Evolutionary conservation across 192 early-diverging fungal genomes (phyloP).

Genomic region (Coemansia sp.): DNA sequence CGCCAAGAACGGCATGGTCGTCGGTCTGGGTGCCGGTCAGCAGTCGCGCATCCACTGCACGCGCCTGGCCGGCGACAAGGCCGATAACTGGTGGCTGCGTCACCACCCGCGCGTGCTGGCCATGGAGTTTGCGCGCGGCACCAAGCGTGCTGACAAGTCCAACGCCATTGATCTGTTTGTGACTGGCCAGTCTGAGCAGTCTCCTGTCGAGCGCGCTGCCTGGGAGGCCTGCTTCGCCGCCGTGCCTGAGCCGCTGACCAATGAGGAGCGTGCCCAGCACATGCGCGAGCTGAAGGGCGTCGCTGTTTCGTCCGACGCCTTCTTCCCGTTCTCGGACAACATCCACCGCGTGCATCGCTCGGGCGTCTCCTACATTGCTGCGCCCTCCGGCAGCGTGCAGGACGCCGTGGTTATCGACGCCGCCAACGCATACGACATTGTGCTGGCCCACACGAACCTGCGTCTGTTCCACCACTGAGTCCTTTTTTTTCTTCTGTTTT

Average conservation of each 20-base stretch:
- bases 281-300: conserved; percentile 69
- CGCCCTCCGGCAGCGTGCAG: conserved; percentile 88
- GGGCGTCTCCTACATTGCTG: conserved; percentile 88
- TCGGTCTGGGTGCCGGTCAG: conserved; percentile 97
- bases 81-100: conserved; percentile 98
- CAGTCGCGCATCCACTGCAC: conserved; percentile 99
- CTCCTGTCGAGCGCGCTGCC: conserved; percentile 56
- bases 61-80: conserved; percentile 98
- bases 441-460: conserved; percentile 80
- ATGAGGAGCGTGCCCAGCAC: conserved; percentile 75
- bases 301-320: conserved; percentile 93
- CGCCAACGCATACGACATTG: conserved; percentile 81
- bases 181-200: conserved; percentile 81
- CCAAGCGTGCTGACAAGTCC: conserved; percentile 93
- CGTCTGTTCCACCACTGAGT: conserved; percentile 94
- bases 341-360: conserved; percentile 79
- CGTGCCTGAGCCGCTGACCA: conserved; percentile 78
- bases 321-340: conserved; percentile 99
- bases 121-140: conserved; percentile 80
- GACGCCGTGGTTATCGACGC: conserved; percentile 80
- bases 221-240: conserved; percentile 82
- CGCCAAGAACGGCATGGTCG: conserved; percentile 95
- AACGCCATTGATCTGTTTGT: conserved; percentile 98
- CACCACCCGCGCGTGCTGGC: conserved; percentile 93
- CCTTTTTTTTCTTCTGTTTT: neutral